A percentile compares a stretch with the other conserved stretches of the same genome.
phyloP scores from a whole-genome alignment of 495 filamentous ascomycete species.

The Cercophora scortea region DNA sequence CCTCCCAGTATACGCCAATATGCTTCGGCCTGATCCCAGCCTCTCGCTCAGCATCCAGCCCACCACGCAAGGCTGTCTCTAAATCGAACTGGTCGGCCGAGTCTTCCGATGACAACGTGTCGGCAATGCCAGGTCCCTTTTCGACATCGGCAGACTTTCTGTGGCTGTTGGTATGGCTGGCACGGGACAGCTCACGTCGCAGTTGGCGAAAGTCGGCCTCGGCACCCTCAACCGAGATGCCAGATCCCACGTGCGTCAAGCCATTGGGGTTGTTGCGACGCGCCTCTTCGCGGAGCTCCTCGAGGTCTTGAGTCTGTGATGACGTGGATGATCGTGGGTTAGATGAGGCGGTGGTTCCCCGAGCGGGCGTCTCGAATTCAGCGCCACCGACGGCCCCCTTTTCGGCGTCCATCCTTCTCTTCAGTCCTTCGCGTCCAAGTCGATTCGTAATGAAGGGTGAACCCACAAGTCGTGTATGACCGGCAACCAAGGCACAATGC shows the following conservation, averaged over 20 bases:
- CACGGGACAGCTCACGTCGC: conserved; percentile 60
- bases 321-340: conserved; percentile 29
- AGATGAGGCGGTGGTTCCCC: not conserved
- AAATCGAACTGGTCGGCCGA: conserved; percentile 60
- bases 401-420: no score
- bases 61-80: conserved; percentile 60
- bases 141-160: conserved; percentile 32
- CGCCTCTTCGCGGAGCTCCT: conserved; percentile 37
- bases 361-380: not conserved
- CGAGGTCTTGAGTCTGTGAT: conserved; percentile 28
- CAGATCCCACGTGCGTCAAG: conserved; percentile 33
- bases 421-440: no score
- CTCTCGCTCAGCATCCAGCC: conserved; percentile 57
- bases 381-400: not conserved
- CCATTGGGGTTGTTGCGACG: conserved; percentile 46
- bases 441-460: no score
- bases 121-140: conserved; percentile 39
- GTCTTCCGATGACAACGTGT: conserved; percentile 40
- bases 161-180: conserved; percentile 30
- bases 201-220: conserved; percentile 72
- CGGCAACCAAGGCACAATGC: no score
- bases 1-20: conserved; percentile 74
- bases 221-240: conserved; percentile 63
- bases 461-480: no score
- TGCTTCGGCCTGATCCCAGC: conserved; percentile 74